Percentiles rank a stretch among this genome's conserved stretches.
phyloP scores from a whole-genome alignment of 352 stramenopile genomes.

The Plasmopara viticola region DNA sequence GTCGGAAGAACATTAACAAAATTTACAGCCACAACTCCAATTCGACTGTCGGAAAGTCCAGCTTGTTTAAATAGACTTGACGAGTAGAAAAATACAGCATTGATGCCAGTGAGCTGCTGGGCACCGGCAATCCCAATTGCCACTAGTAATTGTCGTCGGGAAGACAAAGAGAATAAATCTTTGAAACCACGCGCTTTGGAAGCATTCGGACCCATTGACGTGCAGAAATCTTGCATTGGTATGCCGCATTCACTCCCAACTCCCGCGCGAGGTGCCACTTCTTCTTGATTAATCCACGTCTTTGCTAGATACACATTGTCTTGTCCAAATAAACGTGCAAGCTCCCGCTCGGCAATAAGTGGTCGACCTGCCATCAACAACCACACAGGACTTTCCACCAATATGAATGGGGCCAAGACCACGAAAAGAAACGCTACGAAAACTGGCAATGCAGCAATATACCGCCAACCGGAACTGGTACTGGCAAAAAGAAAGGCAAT shows the following conservation, averaged over 20 bases:
- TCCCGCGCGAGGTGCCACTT: slow-evolving; percentile 15
- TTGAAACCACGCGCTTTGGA: slow-evolving; percentile 14
- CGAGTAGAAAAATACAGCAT: slow-evolving; percentile 70
- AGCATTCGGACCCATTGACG: slow-evolving; percentile 20
- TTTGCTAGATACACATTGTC: slow-evolving; percentile 27
- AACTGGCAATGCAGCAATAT: slow-evolving; percentile 40
- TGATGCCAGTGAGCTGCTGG: slow-evolving; percentile 62
- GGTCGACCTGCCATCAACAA: slow-evolving; percentile 25
- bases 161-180: slow-evolving; percentile 14
- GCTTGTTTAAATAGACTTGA: slow-evolving; percentile 51
- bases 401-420: slow-evolving; percentile 25
- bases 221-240: slow-evolving; percentile 18
- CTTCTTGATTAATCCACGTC: slow-evolving; percentile 32
- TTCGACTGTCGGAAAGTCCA: slow-evolving; percentile 43
- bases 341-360: slow-evolving; percentile 19
- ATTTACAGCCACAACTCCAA: slow-evolving; percentile 52
- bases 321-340: slow-evolving; percentile 28
- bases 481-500: slow-evolving; percentile 50
- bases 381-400: slow-evolving; percentile 50
- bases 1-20: slow-evolving; percentile 51
- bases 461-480: slow-evolving; percentile 41
- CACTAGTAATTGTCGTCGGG: slow-evolving; percentile 37
- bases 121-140: slow-evolving; percentile 35
- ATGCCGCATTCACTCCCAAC: slow-evolving; percentile 19
- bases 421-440: slow-evolving; percentile 33